These are phyloP conservation scores for Bipolaris cookei DNA, from an alignment of 2,329 filamentous ascomycete genomes.

Conservation along the genomic window DNA sequence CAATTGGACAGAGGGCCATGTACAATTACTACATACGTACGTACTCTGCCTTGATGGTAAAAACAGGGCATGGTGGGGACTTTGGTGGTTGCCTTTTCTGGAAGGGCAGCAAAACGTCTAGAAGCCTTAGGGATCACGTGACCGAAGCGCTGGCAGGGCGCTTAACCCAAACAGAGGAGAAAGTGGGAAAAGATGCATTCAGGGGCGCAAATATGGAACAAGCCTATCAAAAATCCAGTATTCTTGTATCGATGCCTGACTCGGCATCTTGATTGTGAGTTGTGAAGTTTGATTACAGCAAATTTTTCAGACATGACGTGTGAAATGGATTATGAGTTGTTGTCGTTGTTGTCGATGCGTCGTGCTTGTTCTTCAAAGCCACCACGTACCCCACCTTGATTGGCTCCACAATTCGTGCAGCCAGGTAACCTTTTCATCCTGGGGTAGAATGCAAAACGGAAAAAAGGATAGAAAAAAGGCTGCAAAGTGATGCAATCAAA, in stretches of 20 bases:
- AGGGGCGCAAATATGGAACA: conserved; percentile 16
- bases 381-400: conserved; percentile 42
- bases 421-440: conserved; percentile 18
- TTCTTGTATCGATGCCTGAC: background rate
- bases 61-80: conserved; percentile 13
- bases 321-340: conserved; percentile 19
- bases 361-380: conserved; percentile 28
- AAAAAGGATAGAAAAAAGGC: background rate
- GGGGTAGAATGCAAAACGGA: background rate
- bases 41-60: no score
- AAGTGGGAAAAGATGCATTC: conserved; percentile 8
- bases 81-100: conserved; percentile 10
- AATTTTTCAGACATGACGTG: background rate
- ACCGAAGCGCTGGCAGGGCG: background rate
- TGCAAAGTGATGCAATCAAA: conserved; percentile 12
- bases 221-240: conserved; percentile 17
- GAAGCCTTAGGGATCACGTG: conserved; percentile 1
- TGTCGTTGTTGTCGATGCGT: conserved; percentile 29
- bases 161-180: conserved; percentile 10
- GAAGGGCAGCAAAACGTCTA: conserved; percentile 4
- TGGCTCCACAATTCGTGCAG: conserved; percentile 26
- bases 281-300: background rate
- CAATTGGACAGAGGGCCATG: conserved; percentile 13
- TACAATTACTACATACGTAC: conserved; percentile 6
- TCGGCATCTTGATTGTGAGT: conserved; percentile 1